These are phyloP conservation scores for Malbranchea cinnamomea DNA, from an alignment of 2,329 filamentous ascomycete species.

Conservation along the genomic window DNA sequence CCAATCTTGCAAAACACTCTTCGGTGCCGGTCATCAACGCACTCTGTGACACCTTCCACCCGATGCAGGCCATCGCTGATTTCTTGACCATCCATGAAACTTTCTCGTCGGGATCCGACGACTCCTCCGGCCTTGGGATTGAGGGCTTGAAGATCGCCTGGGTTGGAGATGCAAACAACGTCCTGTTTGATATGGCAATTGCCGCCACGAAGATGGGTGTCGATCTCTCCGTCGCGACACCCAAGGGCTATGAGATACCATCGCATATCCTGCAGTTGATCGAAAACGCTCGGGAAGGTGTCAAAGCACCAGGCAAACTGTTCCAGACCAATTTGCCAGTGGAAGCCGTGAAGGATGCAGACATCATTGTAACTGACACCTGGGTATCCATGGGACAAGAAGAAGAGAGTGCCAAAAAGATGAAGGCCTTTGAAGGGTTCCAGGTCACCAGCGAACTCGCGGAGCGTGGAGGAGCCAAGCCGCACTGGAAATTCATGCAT, in stretches of 20 bases:
- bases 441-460: slow-evolving; percentile 83
- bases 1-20: slow-evolving; percentile 54
- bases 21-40: slow-evolving; percentile 74
- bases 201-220: slow-evolving; percentile 77
- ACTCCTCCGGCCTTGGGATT: slow-evolving; percentile 45
- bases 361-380: slow-evolving; percentile 89
- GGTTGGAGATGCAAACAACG: slow-evolving; percentile 95
- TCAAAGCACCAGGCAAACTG: slow-evolving; percentile 49
- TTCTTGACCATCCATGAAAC: slow-evolving; percentile 78
- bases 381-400: slow-evolving; percentile 99
- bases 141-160: slow-evolving; percentile 83
- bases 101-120: slow-evolving; percentile 37
- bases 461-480: slow-evolving; percentile 68
- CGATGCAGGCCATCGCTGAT: slow-evolving; percentile 86
- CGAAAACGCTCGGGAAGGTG: slow-evolving; percentile 41
- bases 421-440: slow-evolving; percentile 75
- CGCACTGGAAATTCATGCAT: slow-evolving; percentile 96
- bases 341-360: slow-evolving; percentile 69
- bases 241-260: slow-evolving; percentile 71
- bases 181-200: slow-evolving; percentile 84
- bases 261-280: slow-evolving; percentile 60
- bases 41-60: slow-evolving; percentile 81
- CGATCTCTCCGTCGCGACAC: slow-evolving; percentile 74
- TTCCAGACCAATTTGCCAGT: slow-evolving; percentile 65
- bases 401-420: slow-evolving; percentile 58